Conservation (phyloP, 345 rosid species). For the Noccaea caerulescens region DNA sequence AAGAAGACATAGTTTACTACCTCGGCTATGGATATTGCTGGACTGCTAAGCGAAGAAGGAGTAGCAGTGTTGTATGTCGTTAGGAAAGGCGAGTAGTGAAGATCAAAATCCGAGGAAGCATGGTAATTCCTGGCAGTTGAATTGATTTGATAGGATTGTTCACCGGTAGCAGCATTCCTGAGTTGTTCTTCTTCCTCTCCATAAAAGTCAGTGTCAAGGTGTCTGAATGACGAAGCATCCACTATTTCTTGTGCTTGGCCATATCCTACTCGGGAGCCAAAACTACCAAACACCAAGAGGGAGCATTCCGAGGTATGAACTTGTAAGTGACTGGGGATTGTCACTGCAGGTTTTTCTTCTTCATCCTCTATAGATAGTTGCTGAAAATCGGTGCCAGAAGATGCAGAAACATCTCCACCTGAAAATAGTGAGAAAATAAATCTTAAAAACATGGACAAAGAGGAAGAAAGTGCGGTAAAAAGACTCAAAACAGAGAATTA, state of each 20-base stretch:
- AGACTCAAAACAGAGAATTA: neutral
- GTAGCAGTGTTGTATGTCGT: slow-evolving; percentile 61
- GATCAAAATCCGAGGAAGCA: slow-evolving; percentile 47
- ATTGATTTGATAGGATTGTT: slow-evolving; percentile 51
- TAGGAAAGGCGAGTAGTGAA: slow-evolving; percentile 80
- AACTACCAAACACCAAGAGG: slow-evolving; percentile 90
- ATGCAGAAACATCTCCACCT: slow-evolving; percentile 63
- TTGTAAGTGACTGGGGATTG: slow-evolving; percentile 89
- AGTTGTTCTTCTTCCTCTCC: slow-evolving; percentile 66
- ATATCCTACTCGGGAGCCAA: slow-evolving; percentile 48
- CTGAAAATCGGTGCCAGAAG: slow-evolving; percentile 57
- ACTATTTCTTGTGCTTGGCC: slow-evolving; percentile 46
- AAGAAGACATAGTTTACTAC: slow-evolving; percentile 37
- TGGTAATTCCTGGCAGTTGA: no score
- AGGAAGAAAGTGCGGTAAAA: neutral
- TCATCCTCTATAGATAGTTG: slow-evolving; percentile 61
- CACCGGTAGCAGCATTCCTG: slow-evolving; percentile 57
- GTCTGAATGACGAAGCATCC: slow-evolving; percentile 29
- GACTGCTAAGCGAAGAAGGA: slow-evolving; percentile 62
- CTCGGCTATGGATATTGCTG: slow-evolving; percentile 75
- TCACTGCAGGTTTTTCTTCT: slow-evolving; percentile 68
- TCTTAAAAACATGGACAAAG: slow-evolving; percentile 14
- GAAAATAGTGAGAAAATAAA: slow-evolving; percentile 33
- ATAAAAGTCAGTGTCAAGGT: slow-evolving; percentile 61
- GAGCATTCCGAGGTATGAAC: slow-evolving; percentile 75